phyloP scores from a whole-genome alignment of 768 basidiomycete genomes.

The Melanogaster broomeanus region DNA sequence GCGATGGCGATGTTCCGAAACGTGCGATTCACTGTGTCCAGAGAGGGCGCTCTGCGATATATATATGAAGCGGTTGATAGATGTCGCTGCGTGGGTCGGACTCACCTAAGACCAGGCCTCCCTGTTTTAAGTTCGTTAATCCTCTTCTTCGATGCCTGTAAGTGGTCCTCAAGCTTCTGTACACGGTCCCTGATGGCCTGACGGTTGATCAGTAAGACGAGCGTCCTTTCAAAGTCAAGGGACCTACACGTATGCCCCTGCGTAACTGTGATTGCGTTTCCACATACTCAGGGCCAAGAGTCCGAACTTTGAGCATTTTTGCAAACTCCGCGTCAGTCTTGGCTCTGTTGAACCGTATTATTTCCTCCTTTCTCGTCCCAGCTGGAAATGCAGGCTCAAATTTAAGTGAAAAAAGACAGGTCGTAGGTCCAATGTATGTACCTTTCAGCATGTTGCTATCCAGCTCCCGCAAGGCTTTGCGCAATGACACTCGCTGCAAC shows the following conservation, averaged over 20 bases:
- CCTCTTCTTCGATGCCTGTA: conserved; percentile 70
- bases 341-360: conserved; percentile 75
- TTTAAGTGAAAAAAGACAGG: neutral
- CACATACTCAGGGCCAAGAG: conserved; percentile 86
- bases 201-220: conserved; percentile 1
- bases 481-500: conserved; percentile 40
- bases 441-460: conserved; percentile 72
- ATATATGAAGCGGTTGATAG: neutral
- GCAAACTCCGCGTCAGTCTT: conserved; percentile 78
- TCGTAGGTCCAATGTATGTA: conserved; percentile 25
- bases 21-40: conserved; percentile 82
- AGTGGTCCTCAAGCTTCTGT: conserved; percentile 75
- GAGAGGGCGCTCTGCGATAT: conserved; percentile 66
- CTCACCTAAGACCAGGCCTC: conserved; percentile 63
- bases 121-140: conserved; percentile 62
- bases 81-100: conserved; percentile 1
- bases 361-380: conserved; percentile 81
- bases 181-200: conserved; percentile 74
- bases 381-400: conserved; percentile 43
- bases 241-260: conserved; percentile 65
- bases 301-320: conserved; percentile 68
- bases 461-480: conserved; percentile 51
- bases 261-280: conserved; percentile 81
- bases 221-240: neutral
- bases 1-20: conserved; percentile 83